These are phyloP conservation scores for Irpex rosettiformis DNA, from an alignment of 1,284 basidiomycete species.

Conservation along the genomic window DNA sequence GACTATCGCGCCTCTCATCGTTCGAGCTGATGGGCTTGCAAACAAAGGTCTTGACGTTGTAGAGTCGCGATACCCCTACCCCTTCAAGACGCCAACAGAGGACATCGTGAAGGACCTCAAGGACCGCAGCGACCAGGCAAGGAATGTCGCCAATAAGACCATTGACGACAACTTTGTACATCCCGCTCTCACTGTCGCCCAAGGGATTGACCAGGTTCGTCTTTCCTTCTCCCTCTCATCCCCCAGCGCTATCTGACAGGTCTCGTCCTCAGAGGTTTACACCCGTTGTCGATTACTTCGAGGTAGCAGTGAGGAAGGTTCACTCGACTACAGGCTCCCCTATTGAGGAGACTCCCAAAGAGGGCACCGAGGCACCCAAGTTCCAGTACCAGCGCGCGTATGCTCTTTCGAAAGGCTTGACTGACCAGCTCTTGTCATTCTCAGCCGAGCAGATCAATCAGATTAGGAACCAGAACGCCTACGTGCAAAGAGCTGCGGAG, in stretches of 20 bases:
- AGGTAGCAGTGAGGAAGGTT: slow-evolving; percentile 53
- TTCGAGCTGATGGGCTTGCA: slow-evolving; percentile 57
- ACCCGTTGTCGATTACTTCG: slow-evolving; percentile 70
- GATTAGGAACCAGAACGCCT: slow-evolving; percentile 59
- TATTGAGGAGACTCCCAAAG: slow-evolving; percentile 12
- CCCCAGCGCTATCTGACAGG: background rate
- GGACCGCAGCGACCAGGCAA: slow-evolving; percentile 51
- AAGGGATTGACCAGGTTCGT: slow-evolving; percentile 70
- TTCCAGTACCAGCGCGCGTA: slow-evolving; percentile 76
- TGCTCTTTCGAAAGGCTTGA: slow-evolving; percentile 58
- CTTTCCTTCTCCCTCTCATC: slow-evolving; percentile 14
- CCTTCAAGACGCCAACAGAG: slow-evolving; percentile 69
- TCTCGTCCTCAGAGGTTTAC: slow-evolving; percentile 50
- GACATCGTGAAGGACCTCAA: slow-evolving; percentile 62
- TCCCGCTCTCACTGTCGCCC: slow-evolving; percentile 60
- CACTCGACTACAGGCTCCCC: slow-evolving; percentile 30
- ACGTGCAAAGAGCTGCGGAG: slow-evolving; percentile 69
- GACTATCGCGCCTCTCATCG: slow-evolving; percentile 60
- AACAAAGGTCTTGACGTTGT: slow-evolving; percentile 76
- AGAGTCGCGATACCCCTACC: slow-evolving; percentile 67
- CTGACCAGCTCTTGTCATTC: slow-evolving; percentile 58
- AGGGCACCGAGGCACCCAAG: slow-evolving; percentile 30
- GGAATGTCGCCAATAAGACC: slow-evolving; percentile 56
- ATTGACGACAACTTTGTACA: slow-evolving; percentile 61
- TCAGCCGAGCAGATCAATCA: slow-evolving; percentile 71